Base-by-base conservation (phyloP, 2,329 filamentous ascomycete genomes). In the Diaporthe ampelina region DNA sequence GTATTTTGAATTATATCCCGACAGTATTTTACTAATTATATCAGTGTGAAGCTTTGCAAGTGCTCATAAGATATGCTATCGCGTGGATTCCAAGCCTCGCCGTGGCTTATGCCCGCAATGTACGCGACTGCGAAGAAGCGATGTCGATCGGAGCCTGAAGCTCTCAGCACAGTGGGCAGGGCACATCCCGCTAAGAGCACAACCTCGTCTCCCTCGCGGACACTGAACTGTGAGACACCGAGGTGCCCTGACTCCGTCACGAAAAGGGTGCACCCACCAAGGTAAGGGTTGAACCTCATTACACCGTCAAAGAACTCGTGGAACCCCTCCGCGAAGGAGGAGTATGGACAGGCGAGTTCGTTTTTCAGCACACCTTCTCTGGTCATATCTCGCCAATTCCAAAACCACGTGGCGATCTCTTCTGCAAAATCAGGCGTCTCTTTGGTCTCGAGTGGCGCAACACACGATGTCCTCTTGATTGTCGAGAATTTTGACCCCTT, bases 71-170 rank as follows among this genome's bases (percentile, higher is more conserved):
- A 65, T n/a, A 26, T 65, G 40, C 59, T 65, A 11, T 65, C 40
- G 1, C 59, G 59, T 65, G 59, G 59, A 24, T 65, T 65, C 59
- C 59, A 65, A 15, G 59, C 59, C 40, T 65, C 59, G 8, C 59
- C 59, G 3, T 65, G 43, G 43, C 59, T 65, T 19, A 65, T 65
- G 11, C 59, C 59, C n/a, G 59, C 59, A 13, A 65, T 1, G 19
- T 65, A 65, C 26, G 59, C 59, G 24, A 65, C 59, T n/a, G 59
- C 59, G 19, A 29, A 48, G 43, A 65, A 65, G 19, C 19, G 43
- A 48, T 65, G 19, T 50, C 40, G 19, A 17, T n/a, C 17, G 17
- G 59, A 32, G 7, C 13, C 24, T 15, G 59, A 48, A 4, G 40
- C 26, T 26, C 59, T 65, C 9, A 65, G 59, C 10, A 65, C 43